Evolutionary conservation across 2,329 filamentous ascomycete species (phyloP).

Genomic region (Rutstroemia sydowiana): DNA sequence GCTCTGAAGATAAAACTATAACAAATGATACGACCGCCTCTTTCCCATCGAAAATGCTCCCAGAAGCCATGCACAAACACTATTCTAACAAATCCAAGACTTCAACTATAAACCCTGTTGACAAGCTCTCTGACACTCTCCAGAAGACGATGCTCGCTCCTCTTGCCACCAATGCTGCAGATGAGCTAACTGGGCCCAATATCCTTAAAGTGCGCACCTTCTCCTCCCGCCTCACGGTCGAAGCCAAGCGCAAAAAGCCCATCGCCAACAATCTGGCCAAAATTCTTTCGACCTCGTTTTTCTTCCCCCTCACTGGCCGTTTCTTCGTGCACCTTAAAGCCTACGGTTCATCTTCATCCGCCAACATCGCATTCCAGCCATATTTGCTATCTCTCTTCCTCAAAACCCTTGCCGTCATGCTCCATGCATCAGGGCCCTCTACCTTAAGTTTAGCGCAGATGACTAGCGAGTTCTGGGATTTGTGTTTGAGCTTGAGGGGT

Average conservation of each 20-base stretch:
- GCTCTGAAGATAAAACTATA: conserved; percentile 35
- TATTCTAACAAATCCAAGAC: conserved; percentile 39
- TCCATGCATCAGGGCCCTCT: conserved; percentile 76
- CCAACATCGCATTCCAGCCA: conserved; percentile 63
- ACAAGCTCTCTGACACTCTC: conserved; percentile 59
- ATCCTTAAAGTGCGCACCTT: conserved; percentile 86
- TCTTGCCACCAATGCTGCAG: conserved; percentile 73
- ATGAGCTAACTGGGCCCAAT: conserved; percentile 70
- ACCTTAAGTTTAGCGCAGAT: conserved; percentile 70
- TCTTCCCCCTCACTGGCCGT: conserved; percentile 76
- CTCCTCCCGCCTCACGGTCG: conserved; percentile 65
- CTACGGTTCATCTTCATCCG: conserved; percentile 35
- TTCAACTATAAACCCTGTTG: conserved; percentile 39
- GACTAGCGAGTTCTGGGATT: conserved; percentile 74
- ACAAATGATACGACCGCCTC: conserved; percentile 29
- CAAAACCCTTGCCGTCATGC: conserved; percentile 75
- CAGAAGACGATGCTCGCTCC: conserved; percentile 71
- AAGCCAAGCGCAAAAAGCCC: conserved; percentile 47
- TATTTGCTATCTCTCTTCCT: conserved; percentile 72
- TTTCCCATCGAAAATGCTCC: conserved; percentile 78
- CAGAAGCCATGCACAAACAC: conserved; percentile 62
- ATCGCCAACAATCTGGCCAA: conserved; percentile 73
- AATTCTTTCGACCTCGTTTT: conserved; percentile 69
- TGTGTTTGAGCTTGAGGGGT: conserved; percentile 67
- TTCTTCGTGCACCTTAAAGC: conserved; percentile 62